Evolutionary conservation across 495 filamentous ascomycete species (phyloP).

Genomic region (Aspergillus panamensis): DNA sequence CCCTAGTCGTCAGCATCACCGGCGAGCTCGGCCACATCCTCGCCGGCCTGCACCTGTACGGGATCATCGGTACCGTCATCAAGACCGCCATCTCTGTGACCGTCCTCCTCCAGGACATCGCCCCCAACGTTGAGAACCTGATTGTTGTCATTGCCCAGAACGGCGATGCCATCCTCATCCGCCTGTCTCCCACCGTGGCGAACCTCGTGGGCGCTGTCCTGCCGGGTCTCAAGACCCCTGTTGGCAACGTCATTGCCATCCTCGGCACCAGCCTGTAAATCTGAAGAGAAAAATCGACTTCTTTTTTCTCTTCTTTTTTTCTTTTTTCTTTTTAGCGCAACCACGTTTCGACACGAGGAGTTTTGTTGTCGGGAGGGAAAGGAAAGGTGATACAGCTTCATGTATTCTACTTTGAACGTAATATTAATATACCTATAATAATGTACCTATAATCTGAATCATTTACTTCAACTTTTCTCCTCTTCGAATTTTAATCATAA

Average conservation of each 20-base stretch:
- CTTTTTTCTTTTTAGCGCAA: neutral
- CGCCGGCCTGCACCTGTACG: neutral
- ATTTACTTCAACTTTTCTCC: neutral
- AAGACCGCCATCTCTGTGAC: slow-evolving; percentile 12
- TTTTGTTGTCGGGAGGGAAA: neutral
- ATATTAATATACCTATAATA: neutral
- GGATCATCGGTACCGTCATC: slow-evolving; percentile 10
- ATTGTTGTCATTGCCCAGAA: slow-evolving; percentile 21
- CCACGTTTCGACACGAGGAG: slow-evolving; percentile 7
- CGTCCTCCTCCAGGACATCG: slow-evolving; percentile 18
- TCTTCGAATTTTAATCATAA: neutral
- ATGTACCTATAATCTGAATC: neutral
- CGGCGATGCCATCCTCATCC: slow-evolving; percentile 19
- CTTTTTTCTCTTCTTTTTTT: neutral
- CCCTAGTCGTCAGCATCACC: neutral
- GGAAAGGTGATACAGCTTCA: slow-evolving; percentile 3
- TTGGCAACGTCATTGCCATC: slow-evolving; percentile 13
- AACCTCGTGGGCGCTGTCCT: slow-evolving; percentile 19
- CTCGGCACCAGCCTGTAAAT: slow-evolving; percentile 17
- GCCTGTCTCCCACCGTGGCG: slow-evolving; percentile 21
- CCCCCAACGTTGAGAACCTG: slow-evolving; percentile 18
- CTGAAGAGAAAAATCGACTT: no score
- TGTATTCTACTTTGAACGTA: slow-evolving; percentile 18
- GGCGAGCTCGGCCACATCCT: neutral
- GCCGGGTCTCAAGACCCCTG: slow-evolving; percentile 14